These are phyloP conservation scores for Arxiozyma slooffiae DNA, from an alignment of 1,139 yeast species.

Conservation along the genomic window DNA sequence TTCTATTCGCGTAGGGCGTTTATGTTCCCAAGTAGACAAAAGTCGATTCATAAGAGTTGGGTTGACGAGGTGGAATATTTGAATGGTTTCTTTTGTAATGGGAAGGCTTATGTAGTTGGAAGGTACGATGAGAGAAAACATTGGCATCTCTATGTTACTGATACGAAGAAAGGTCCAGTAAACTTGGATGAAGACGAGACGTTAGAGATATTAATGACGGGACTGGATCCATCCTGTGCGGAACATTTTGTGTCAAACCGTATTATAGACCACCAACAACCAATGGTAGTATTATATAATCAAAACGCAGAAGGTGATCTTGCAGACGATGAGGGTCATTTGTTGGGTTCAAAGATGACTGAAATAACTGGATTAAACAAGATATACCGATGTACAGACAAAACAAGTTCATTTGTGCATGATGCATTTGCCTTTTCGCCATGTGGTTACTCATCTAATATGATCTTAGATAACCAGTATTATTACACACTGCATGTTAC, in stretches of 20 bases:
- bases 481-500: constrained; percentile 92
- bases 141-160: constrained; percentile 81
- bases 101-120: constrained; percentile 72
- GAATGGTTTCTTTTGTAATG: constrained; percentile 50
- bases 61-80: constrained; percentile 63
- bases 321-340: constrained; percentile 63
- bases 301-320: constrained; percentile 7
- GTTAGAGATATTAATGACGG: constrained; percentile 87
- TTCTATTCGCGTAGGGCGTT: constrained; percentile 87
- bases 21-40: constrained; percentile 85
- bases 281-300: constrained; percentile 32
- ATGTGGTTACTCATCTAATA: constrained; percentile 90
- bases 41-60: constrained; percentile 80
- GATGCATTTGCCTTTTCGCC: constrained; percentile 95
- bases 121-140: constrained; percentile 58
- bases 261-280: constrained; percentile 30
- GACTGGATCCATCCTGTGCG: constrained; percentile 51
- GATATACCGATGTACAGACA: constrained; percentile 36
- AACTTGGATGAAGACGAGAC: constrained; percentile 52
- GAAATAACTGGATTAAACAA: constrained; percentile 48
- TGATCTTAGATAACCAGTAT: constrained; percentile 50
- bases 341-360: constrained; percentile 61
- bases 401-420: constrained; percentile 37
- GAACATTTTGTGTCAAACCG: constrained; percentile 42
- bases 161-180: constrained; percentile 25